Evolutionary conservation across 768 basidiomycete genomes (phyloP).

Genomic region (Lepiota venenata): DNA sequence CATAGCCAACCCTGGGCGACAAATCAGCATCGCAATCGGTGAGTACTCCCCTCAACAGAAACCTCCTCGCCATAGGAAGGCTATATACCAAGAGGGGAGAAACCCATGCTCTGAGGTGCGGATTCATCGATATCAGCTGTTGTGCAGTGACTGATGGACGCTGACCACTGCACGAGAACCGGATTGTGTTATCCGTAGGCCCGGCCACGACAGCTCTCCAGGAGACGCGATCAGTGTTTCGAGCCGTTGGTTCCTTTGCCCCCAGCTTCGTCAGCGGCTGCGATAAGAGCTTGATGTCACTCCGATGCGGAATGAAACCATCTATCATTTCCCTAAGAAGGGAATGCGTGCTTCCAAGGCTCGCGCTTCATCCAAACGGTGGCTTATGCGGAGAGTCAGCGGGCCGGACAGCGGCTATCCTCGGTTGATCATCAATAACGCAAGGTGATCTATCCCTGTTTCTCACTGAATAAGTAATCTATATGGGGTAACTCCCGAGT

Average conservation of each 20-base stretch:
- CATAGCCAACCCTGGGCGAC: background rate
- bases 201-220: conserved; percentile 7
- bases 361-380: too few relatives aligned
- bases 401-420: background rate
- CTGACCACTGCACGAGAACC: background rate
- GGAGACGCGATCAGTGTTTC: conserved; percentile 8
- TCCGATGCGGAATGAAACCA: background rate
- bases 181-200: background rate
- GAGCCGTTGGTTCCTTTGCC: background rate
- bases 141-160: conserved; percentile 3
- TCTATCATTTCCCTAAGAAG: background rate
- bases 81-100: too few relatives aligned
- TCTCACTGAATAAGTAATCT: too few relatives aligned
- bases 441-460: background rate
- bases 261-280: background rate
- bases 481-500: too few relatives aligned
- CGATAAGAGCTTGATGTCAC: background rate
- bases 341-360: background rate
- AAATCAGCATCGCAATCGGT: too few relatives aligned
- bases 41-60: too few relatives aligned
- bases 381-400: background rate
- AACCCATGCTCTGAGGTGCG: too few relatives aligned
- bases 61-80: too few relatives aligned
- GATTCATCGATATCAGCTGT: too few relatives aligned
- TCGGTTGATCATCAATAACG: too few relatives aligned